Percentiles rank a stretch among this genome's conserved stretches.
phyloP scores from a whole-genome alignment of 2,329 filamentous ascomycete species.

The Botryotinia calthae region DNA sequence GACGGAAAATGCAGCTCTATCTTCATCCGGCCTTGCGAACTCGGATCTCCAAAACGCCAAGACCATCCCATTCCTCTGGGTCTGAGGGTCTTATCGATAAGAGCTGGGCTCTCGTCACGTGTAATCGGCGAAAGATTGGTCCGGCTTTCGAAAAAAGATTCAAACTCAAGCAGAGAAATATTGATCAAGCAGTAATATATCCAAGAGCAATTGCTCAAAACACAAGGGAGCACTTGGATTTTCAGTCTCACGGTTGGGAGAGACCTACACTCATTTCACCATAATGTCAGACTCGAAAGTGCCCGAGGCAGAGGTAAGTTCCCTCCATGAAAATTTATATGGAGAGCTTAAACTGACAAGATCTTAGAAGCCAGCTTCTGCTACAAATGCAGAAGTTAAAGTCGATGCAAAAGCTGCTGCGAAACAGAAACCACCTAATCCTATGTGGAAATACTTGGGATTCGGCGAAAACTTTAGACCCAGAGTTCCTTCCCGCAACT shows the following conservation, averaged over 20 bases:
- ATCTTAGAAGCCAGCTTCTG: conserved; percentile 36
- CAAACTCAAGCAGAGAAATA: conserved; percentile 7
- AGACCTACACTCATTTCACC: background rate
- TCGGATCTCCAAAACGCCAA: conserved; percentile 3
- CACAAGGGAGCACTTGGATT: background rate
- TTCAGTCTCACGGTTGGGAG: background rate
- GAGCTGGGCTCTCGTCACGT: background rate
- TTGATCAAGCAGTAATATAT: background rate
- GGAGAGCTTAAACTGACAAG: conserved; percentile 14
- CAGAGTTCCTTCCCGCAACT: conserved; percentile 90
- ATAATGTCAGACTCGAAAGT: conserved; percentile 21
- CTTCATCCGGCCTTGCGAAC: conserved; percentile 2
- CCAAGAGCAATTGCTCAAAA: conserved; percentile 12
- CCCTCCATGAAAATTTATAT: background rate
- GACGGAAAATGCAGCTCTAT: background rate
- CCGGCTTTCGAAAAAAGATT: conserved; percentile 13
- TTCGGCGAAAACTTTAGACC: conserved; percentile 73
- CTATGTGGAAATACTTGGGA: conserved; percentile 75
- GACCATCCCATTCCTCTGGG: background rate
- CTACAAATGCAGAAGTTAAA: conserved; percentile 38
- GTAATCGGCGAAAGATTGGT: conserved; percentile 12
- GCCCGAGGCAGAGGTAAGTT: conserved; percentile 27
- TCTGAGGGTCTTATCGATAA: conserved; percentile 19
- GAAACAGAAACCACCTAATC: conserved; percentile 57
- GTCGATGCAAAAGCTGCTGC: conserved; percentile 42